phyloP scores from a whole-genome alignment of 306 rosid species.

The Cucurbita argyrosperma region DNA sequence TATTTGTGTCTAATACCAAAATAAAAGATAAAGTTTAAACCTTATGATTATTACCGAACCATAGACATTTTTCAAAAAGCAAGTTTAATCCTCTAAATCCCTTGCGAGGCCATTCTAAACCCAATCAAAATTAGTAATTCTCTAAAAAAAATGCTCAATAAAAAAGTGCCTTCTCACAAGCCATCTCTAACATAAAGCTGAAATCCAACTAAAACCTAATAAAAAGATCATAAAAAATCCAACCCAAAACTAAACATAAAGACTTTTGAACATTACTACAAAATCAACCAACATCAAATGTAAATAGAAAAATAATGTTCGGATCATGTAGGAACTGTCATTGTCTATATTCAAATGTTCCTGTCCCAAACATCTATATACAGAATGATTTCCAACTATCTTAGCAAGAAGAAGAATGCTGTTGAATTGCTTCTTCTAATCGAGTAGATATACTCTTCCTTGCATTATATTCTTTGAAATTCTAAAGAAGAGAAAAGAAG shows the following conservation, averaged over 20 bases:
- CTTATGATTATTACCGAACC: no score
- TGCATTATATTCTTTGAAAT: background rate
- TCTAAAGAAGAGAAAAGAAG: background rate
- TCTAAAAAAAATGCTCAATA: no score
- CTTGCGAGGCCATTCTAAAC: no score
- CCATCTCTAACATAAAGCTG: background rate
- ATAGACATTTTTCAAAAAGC: no score
- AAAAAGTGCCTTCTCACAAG: background rate
- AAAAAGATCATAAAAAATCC: background rate
- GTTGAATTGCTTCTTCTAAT: background rate
- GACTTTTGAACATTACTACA: background rate
- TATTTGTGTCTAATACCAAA: no score
- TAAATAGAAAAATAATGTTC: no score
- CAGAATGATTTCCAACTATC: slow-evolving; percentile 1
- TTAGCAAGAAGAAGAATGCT: background rate
- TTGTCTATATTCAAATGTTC: background rate
- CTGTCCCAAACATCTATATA: background rate
- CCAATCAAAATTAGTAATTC: no score
- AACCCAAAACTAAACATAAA: background rate
- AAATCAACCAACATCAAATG: background rate
- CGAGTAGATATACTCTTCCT: background rate
- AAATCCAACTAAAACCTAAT: background rate
- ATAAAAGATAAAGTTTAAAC: no score
- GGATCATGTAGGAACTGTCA: background rate
- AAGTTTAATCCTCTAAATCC: no score